Evolutionary conservation across 352 stramenopile species (phyloP).

Genomic region (Pythium vanterpoolii): DNA sequence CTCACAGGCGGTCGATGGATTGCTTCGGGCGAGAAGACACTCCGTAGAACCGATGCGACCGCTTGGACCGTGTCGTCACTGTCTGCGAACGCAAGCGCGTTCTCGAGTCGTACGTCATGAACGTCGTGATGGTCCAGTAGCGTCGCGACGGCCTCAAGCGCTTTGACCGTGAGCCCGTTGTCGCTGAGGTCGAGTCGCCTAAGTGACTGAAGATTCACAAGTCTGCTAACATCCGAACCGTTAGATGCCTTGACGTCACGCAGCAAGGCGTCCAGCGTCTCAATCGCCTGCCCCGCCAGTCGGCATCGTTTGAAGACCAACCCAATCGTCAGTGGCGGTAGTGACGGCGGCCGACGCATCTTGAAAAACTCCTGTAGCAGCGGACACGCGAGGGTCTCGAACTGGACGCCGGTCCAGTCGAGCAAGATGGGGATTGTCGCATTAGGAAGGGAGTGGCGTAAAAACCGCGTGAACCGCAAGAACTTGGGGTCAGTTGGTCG

Average conservation of each 20-base stretch:
- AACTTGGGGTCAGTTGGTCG: not conserved
- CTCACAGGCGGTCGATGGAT: not conserved
- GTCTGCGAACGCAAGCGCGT: constrained; percentile 1
- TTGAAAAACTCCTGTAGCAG: not conserved
- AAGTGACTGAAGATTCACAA: not conserved
- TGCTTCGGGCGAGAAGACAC: not conserved
- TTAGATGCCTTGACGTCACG: not conserved
- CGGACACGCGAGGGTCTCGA: not conserved
- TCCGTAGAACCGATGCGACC: not conserved
- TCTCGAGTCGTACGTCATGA: constrained; percentile 7
- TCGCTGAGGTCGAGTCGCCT: constrained; percentile 14
- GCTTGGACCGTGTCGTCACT: not conserved
- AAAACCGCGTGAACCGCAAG: not conserved
- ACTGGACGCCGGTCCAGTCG: not conserved
- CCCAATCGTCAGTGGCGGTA: not conserved
- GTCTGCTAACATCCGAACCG: not conserved
- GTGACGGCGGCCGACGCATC: not conserved
- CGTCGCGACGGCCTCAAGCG: not conserved
- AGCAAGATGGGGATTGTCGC: not conserved
- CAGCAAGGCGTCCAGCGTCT: not conserved
- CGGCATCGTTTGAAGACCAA: not conserved
- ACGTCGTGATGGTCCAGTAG: constrained; percentile 1
- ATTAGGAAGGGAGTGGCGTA: not conserved
- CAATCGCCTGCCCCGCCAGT: constrained; percentile 1
- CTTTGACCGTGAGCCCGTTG: constrained; percentile 3